Evolutionary conservation across 352 stramenopile genomes (phyloP).

Genomic region (Elongisporangium anandrum): DNA sequence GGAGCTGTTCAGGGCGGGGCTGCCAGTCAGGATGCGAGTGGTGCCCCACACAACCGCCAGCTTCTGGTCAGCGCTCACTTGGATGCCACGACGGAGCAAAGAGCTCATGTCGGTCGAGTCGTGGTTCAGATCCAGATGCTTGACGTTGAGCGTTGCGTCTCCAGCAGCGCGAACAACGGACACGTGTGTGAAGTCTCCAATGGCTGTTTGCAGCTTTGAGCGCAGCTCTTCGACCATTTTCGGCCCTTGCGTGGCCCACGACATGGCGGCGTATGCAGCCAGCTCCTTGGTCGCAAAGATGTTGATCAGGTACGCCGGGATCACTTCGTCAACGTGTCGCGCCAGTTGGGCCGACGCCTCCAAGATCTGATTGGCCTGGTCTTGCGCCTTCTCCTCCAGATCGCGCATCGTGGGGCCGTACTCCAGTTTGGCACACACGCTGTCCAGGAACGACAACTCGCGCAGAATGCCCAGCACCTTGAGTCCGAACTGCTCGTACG

Average conservation of each 20-base stretch:
- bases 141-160: neutral
- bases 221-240: neutral
- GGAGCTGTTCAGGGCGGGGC: conserved; percentile 2
- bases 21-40: neutral
- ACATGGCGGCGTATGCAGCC: neutral
- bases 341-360: conserved; percentile 3
- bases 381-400: conserved; percentile 7
- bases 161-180: neutral
- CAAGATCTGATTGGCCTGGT: conserved; percentile 9
- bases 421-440: conserved; percentile 8
- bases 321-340: conserved; percentile 10
- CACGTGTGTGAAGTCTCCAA: neutral
- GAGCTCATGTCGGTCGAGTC: neutral
- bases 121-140: neutral
- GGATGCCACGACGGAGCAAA: neutral
- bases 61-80: neutral
- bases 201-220: neutral
- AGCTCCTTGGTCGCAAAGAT: neutral
- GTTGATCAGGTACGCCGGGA: conserved; percentile 5
- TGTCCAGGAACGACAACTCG: conserved; percentile 10
- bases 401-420: conserved; percentile 8
- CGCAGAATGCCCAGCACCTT: conserved; percentile 7
- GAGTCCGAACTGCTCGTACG: conserved; percentile 8
- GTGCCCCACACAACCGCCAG: neutral
- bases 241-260: neutral